A percentile compares a stretch with the other conserved stretches of the same genome.
These are phyloP conservation scores for Crotalaria pallida DNA, from an alignment of 306 rosid genomes.

Conservation along the genomic window DNA sequence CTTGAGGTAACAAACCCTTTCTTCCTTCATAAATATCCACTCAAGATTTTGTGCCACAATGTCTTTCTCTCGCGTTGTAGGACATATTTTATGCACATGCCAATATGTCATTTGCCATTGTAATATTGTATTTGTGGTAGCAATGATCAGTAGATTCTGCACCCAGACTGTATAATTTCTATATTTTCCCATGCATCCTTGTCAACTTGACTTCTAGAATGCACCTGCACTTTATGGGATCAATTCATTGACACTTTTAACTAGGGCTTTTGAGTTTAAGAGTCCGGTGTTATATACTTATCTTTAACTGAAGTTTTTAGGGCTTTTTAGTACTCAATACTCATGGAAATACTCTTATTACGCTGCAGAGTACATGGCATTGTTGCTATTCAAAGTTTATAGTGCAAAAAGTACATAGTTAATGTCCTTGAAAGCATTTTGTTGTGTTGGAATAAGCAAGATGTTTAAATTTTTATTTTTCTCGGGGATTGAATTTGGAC, in stretches of 20 bases:
- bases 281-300: background rate
- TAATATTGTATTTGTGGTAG: background rate
- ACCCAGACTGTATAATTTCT: background rate
- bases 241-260: background rate
- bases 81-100: background rate
- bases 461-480: background rate
- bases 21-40: background rate
- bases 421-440: background rate
- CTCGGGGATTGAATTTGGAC: background rate
- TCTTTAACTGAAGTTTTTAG: background rate
- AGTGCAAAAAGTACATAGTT: background rate
- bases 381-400: background rate
- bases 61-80: background rate
- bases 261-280: background rate
- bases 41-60: background rate
- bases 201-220: background rate
- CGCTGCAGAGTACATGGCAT: background rate
- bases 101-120: too few species aligned
- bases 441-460: background rate
- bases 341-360: background rate
- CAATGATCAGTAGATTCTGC: background rate
- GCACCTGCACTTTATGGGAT: background rate
- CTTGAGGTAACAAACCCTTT: constrained; percentile 50
- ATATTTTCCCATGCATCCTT: background rate
- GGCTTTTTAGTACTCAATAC: background rate